These are phyloP conservation scores for Coleophoma crateriformis DNA, from an alignment of 2,329 filamentous ascomycete species.

Conservation along the genomic window DNA sequence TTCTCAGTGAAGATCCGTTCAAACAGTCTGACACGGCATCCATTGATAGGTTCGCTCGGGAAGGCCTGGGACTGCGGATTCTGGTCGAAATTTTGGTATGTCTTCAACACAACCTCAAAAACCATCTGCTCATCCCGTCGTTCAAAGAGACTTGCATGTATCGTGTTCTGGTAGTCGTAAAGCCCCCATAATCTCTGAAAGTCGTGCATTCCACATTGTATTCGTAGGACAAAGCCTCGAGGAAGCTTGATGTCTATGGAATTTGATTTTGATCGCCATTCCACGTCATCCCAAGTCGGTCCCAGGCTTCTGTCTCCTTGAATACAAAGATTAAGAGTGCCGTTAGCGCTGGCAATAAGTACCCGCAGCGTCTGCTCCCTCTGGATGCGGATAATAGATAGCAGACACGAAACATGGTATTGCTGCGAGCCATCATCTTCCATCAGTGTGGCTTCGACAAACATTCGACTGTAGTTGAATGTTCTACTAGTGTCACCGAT, in stretches of 20 bases:
- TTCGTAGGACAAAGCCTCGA: slow-evolving; percentile 66
- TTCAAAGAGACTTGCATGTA: slow-evolving; percentile 65
- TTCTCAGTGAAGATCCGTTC: slow-evolving; percentile 63
- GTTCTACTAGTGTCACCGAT: slow-evolving; percentile 67
- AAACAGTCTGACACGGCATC: slow-evolving; percentile 71
- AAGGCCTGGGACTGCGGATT: slow-evolving; percentile 66
- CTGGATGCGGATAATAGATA: slow-evolving; percentile 69
- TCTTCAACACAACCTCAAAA: slow-evolving; percentile 63
- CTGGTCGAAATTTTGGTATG: slow-evolving; percentile 78
- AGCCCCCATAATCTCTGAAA: slow-evolving; percentile 77
- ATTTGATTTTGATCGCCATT: slow-evolving; percentile 66
- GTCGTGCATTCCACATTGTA: slow-evolving; percentile 71
- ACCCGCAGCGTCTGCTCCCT: slow-evolving; percentile 66
- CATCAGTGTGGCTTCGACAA: slow-evolving; percentile 68
- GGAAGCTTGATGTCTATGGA: slow-evolving; percentile 66
- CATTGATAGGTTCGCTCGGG: slow-evolving; percentile 65
- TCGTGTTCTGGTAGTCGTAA: slow-evolving; percentile 76
- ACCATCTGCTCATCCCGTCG: slow-evolving; percentile 64
- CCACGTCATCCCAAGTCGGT: slow-evolving; percentile 75
- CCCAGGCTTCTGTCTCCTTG: slow-evolving; percentile 62
- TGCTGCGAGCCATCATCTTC: slow-evolving; percentile 66
- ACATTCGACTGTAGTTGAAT: slow-evolving; percentile 77
- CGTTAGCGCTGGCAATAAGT: slow-evolving; percentile 73
- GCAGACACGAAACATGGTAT: slow-evolving; percentile 65
- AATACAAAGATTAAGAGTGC: slow-evolving; percentile 69